Conservation (phyloP, 2,329 filamentous ascomycete species). For the Aciculosporium take region DNA sequence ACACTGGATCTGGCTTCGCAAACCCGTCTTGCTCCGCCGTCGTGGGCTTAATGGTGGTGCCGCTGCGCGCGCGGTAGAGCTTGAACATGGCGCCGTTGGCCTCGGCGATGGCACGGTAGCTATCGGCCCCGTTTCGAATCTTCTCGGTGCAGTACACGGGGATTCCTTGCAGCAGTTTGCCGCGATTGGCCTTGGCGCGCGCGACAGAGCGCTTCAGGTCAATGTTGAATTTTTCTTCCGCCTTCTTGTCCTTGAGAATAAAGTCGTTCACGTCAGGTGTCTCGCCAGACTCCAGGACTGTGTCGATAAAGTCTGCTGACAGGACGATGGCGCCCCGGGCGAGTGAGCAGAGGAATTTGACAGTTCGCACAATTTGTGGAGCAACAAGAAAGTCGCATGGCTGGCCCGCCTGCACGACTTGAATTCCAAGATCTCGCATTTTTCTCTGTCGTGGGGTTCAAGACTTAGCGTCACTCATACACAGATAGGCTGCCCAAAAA, state of each 20-base stretch:
- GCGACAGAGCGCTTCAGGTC: conserved; percentile 52
- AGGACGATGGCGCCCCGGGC: conserved; percentile 69
- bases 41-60: conserved; percentile 50
- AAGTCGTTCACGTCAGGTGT: conserved; percentile 52
- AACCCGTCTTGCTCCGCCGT: conserved; percentile 50
- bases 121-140: conserved; percentile 68
- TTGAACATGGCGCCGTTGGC: conserved; percentile 78
- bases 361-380: conserved; percentile 72
- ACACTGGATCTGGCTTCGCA: conserved; percentile 55
- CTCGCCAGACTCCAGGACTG: conserved; percentile 54
- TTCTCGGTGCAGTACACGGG: conserved; percentile 73
- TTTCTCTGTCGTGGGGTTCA: conserved; percentile 42
- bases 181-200: conserved; percentile 62
- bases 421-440: conserved; percentile 70
- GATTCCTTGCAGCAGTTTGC: conserved; percentile 59
- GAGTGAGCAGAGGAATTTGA: conserved; percentile 83
- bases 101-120: conserved; percentile 72
- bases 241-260: conserved; percentile 53
- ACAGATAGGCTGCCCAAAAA: background rate
- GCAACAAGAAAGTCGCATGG: conserved; percentile 78
- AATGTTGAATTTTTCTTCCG: conserved; percentile 58
- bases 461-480: conserved; percentile 9
- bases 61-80: conserved; percentile 60
- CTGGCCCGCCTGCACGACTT: conserved; percentile 60
- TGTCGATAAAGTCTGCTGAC: conserved; percentile 63